Conservation (phyloP, 2,329 filamentous ascomycete species). For the Epichloe festucae region DNA sequence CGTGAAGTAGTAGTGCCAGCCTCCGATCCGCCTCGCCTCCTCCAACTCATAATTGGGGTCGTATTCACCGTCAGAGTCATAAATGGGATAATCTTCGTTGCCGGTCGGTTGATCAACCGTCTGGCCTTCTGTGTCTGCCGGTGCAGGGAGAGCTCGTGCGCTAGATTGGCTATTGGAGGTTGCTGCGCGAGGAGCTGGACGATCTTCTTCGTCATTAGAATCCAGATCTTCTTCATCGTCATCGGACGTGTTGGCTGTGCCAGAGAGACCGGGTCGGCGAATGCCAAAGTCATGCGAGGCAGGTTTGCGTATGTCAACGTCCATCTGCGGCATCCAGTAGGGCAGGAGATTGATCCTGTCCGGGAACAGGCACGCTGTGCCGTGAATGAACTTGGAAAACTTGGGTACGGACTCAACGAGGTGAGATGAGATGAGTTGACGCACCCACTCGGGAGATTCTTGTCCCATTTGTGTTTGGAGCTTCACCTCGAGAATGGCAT, state of each 20-base stretch:
- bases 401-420: constrained; percentile 98
- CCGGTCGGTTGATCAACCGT: constrained; percentile 47
- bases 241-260: constrained; percentile 65
- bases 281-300: constrained; percentile 83
- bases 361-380: constrained; percentile 77
- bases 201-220: constrained; percentile 48
- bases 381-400: constrained; percentile 98
- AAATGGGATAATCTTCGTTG: constrained; percentile 68
- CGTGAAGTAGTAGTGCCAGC: constrained; percentile 59
- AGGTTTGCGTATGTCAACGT: constrained; percentile 91
- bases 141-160: constrained; percentile 28
- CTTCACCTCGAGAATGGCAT: constrained; percentile 93
- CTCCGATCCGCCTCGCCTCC: constrained; percentile 63
- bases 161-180: constrained; percentile 23
- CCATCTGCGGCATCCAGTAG: constrained; percentile 98
- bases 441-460: constrained; percentile 92
- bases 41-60: constrained; percentile 63
- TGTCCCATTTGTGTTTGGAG: constrained; percentile 92
- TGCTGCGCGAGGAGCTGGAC: constrained; percentile 3
- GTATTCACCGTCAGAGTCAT: constrained; percentile 75
- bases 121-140: constrained; percentile 68
- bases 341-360: constrained; percentile 78
- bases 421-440: constrained; percentile 83
- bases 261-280: constrained; percentile 61
- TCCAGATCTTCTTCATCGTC: constrained; percentile 56